Evolutionary conservation across 2,329 filamentous ascomycete genomes (phyloP).

Genomic region (Penicillium sp.): DNA sequence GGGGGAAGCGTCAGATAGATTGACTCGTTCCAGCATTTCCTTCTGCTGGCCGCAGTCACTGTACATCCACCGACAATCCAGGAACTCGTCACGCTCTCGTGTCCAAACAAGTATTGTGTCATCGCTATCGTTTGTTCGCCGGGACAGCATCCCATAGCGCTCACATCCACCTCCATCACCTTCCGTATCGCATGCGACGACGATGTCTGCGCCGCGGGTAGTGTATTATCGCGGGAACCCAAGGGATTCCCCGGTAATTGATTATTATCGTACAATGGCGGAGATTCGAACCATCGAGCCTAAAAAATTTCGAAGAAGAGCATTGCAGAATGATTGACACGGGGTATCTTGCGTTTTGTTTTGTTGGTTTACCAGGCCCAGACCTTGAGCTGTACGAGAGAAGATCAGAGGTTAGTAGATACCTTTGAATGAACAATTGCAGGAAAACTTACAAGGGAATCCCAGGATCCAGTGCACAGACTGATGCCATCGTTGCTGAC

Average conservation of each 20-base stretch:
- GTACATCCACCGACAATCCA: constrained; percentile 14
- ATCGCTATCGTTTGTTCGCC: constrained; percentile 29
- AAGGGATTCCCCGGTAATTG: constrained; percentile 29
- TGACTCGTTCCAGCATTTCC: constrained; percentile 1
- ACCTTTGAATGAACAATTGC: neutral
- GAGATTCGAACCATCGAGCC: constrained; percentile 34
- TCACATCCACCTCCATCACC: constrained; percentile 21
- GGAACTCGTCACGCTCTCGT: constrained; percentile 17
- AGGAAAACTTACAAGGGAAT: constrained; percentile 77
- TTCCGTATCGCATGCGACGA: constrained; percentile 25
- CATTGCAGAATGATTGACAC: constrained; percentile 36
- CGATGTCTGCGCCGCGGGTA: constrained; percentile 24
- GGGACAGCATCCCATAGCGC: constrained; percentile 15
- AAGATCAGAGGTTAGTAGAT: constrained; percentile 8
- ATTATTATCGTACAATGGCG: constrained; percentile 49
- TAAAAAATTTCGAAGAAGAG: constrained; percentile 36
- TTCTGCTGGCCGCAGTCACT: constrained; percentile 5
- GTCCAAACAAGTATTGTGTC: constrained; percentile 23
- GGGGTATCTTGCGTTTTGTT: constrained; percentile 36
- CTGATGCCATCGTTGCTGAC: constrained; percentile 99
- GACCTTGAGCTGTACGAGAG: constrained; percentile 67
- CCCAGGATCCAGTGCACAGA: constrained; percentile 98
- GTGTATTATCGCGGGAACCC: constrained; percentile 31
- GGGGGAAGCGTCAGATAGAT: constrained; percentile 6
- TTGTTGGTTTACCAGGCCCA: constrained; percentile 67